Percentiles rank a stretch among this genome's conserved stretches.
Conservation (phyloP, 805 yeast species). For the Yarrowia porcina region DNA sequence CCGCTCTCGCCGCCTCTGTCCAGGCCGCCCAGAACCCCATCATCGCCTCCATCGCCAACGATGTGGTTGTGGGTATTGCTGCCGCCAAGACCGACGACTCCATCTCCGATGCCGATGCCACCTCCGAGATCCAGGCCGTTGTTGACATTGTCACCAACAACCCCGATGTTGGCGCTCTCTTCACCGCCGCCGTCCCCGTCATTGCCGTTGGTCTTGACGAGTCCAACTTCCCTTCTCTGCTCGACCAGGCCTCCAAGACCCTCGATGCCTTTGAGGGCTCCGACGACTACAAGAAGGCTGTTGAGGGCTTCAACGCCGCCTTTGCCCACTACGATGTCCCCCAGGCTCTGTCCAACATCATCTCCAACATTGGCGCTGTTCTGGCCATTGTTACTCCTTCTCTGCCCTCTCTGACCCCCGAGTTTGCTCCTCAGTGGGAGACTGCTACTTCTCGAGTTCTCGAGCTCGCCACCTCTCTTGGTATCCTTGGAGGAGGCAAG, state of each 20-base stretch:
- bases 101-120: constrained; percentile 2
- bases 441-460: constrained; percentile 15
- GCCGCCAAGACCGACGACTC: constrained; percentile 21
- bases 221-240: constrained; percentile 9
- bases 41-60: constrained; percentile 12
- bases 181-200: constrained; percentile 9
- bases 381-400: constrained; percentile 13
- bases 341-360: constrained; percentile 19
- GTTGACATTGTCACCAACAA: constrained; percentile 6
- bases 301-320: constrained; percentile 9
- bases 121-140: constrained; percentile 16
- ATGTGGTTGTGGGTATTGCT: not conserved
- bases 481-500: not conserved
- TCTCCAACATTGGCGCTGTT: not conserved
- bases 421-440: constrained; percentile 13
- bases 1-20: constrained; percentile 9
- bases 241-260: constrained; percentile 17
- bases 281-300: constrained; percentile 1
- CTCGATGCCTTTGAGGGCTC: not conserved
- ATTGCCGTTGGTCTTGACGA: not conserved
- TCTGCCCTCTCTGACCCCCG: constrained; percentile 17
- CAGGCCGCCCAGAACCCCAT: not conserved
- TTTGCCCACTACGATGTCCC: constrained; percentile 10
- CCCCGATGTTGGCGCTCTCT: constrained; percentile 8
- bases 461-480: not conserved